Conservation (phyloP, 2,329 filamentous ascomycete species). For the Diaporthe vexans region DNA sequence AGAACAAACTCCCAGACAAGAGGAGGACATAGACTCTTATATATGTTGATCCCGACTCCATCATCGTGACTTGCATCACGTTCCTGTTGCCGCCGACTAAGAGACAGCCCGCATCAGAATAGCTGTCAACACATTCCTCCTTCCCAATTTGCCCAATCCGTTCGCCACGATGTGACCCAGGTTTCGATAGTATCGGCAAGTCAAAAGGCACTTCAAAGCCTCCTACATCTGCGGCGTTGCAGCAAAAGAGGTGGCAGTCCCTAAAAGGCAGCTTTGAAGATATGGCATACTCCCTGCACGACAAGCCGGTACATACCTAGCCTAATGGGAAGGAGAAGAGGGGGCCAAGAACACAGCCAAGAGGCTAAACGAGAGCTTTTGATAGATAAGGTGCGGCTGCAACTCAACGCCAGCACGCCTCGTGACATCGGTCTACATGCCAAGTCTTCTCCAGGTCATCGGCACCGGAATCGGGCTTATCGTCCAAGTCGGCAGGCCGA, state of each 20-base stretch:
- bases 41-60: not conserved
- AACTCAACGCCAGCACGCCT: not conserved
- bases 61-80: not conserved
- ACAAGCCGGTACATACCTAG: not conserved
- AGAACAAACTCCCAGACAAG: not conserved
- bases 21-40: not conserved
- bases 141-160: slow-evolving; percentile 20
- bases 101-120: not conserved
- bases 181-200: not conserved
- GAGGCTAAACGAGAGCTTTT: slow-evolving; percentile 3
- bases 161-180: slow-evolving; percentile 18
- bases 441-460: not conserved
- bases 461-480: too few species aligned
- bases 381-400: slow-evolving; percentile 15
- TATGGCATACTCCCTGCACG: not conserved
- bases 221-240: not conserved
- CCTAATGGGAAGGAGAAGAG: slow-evolving; percentile 21
- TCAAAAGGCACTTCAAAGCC: not conserved
- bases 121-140: not conserved
- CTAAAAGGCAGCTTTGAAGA: not conserved
- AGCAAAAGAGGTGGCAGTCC: not conserved
- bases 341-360: not conserved
- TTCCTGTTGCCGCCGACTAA: not conserved
- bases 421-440: not conserved
- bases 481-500: too few species aligned